Conservation (phyloP, 2,329 filamentous ascomycete species). For the Diplocarpon rosae region DNA sequence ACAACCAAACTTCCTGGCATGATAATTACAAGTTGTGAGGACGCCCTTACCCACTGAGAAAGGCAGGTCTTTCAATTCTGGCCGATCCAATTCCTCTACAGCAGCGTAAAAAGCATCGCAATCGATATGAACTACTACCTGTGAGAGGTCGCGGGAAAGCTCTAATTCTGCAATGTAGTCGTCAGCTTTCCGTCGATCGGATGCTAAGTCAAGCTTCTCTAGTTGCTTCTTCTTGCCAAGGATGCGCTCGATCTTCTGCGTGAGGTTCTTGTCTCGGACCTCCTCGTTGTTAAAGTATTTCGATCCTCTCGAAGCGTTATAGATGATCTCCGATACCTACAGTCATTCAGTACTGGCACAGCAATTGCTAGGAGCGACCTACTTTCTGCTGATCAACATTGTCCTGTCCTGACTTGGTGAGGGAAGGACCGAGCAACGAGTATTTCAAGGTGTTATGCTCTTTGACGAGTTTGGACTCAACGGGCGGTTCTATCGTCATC, state of each 20-base stretch:
- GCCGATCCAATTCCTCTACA: slow-evolving; percentile 74
- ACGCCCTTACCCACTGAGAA: slow-evolving; percentile 76
- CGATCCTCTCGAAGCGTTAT: slow-evolving; percentile 90
- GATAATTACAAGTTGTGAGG: slow-evolving; percentile 68
- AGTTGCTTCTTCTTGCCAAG: slow-evolving; percentile 63
- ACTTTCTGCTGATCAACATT: slow-evolving; percentile 84
- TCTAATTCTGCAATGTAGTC: slow-evolving; percentile 74
- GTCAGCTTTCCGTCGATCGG: slow-evolving; percentile 67
- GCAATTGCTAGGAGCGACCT: background rate
- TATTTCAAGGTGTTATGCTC: slow-evolving; percentile 69
- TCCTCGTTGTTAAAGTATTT: slow-evolving; percentile 95
- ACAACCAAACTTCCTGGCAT: slow-evolving; percentile 80
- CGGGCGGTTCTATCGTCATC: slow-evolving; percentile 17
- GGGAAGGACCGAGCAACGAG: slow-evolving; percentile 74
- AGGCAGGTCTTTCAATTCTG: slow-evolving; percentile 74
- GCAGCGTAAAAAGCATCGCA: slow-evolving; percentile 97
- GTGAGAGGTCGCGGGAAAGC: slow-evolving; percentile 64
- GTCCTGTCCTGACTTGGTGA: slow-evolving; percentile 90
- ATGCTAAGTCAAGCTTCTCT: slow-evolving; percentile 62
- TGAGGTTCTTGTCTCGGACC: slow-evolving; percentile 67
- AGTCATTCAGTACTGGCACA: too few species aligned
- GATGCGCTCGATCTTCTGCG: slow-evolving; percentile 74
- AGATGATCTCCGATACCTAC: slow-evolving; percentile 88
- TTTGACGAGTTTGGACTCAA: slow-evolving; percentile 10
- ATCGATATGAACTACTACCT: slow-evolving; percentile 82